These are phyloP conservation scores for Aspergillus puulaauensis DNA, from an alignment of 2,329 filamentous ascomycete genomes.

Conservation along the genomic window DNA sequence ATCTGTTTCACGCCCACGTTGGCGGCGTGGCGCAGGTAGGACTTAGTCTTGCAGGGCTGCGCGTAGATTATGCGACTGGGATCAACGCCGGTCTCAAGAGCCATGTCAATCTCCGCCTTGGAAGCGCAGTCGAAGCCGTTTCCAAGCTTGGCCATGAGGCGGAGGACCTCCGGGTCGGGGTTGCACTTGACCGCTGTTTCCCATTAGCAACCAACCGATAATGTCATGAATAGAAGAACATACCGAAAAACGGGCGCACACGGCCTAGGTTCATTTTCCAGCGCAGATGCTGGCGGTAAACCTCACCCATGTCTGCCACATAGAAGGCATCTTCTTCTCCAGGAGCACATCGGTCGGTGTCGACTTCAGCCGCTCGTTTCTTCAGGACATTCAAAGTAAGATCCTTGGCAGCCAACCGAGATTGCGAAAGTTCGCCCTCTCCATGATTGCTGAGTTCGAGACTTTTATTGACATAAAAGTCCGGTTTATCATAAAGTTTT, in stretches of 20 bases:
- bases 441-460: slow-evolving; percentile 44
- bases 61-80: slow-evolving; percentile 96
- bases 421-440: slow-evolving; percentile 43
- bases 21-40: slow-evolving; percentile 88
- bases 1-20: slow-evolving; percentile 88
- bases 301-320: slow-evolving; percentile 94
- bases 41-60: slow-evolving; percentile 99
- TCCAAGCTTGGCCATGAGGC: slow-evolving; percentile 81
- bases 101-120: slow-evolving; percentile 93
- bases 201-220: neutral
- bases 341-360: slow-evolving; percentile 82
- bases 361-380: slow-evolving; percentile 77
- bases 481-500: slow-evolving; percentile 32
- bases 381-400: slow-evolving; percentile 85
- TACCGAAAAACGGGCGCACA: slow-evolving; percentile 95
- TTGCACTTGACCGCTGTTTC: slow-evolving; percentile 92
- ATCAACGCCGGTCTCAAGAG: slow-evolving; percentile 77
- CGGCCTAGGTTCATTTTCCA: slow-evolving; percentile 94
- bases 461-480: slow-evolving; percentile 26
- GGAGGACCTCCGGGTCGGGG: slow-evolving; percentile 84
- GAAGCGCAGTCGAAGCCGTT: slow-evolving; percentile 98
- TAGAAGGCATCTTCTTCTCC: slow-evolving; percentile 98
- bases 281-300: slow-evolving; percentile 96
- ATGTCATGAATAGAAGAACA: slow-evolving; percentile 31
- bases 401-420: slow-evolving; percentile 63